Evolutionary conservation across 1,284 basidiomycete genomes (phyloP).

Genomic region (Ceratorhiza oryzae-sativae): DNA sequence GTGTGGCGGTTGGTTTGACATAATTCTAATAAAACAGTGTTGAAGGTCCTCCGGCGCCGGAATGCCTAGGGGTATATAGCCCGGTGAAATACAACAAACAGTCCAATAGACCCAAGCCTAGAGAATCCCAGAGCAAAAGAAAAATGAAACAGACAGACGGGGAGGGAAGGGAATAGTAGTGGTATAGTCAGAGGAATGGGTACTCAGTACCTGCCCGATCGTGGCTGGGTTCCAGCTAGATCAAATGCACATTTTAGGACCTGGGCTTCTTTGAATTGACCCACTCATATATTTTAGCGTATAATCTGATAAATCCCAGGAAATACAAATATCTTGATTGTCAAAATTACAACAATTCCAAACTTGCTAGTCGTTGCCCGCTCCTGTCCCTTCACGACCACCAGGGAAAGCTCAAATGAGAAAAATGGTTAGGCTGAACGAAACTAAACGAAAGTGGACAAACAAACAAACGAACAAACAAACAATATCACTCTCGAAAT

Average conservation of each 20-base stretch:
- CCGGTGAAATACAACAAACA: slow-evolving; percentile 22
- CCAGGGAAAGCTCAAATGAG: background rate
- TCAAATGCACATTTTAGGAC: slow-evolving; percentile 16
- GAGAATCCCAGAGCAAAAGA: background rate
- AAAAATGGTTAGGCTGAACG: background rate
- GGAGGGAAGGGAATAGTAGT: background rate
- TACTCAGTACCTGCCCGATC: slow-evolving; percentile 28
- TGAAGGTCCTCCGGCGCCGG: background rate
- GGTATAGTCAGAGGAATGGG: slow-evolving; percentile 11
- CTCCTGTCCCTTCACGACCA: slow-evolving; percentile 2
- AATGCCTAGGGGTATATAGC: slow-evolving; percentile 3
- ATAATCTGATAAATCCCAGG: background rate
- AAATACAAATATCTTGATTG: slow-evolving; percentile 15
- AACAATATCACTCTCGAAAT: background rate
- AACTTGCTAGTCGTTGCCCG: background rate
- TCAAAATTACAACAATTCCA: slow-evolving; percentile 25
- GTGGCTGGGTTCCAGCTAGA: slow-evolving; percentile 34
- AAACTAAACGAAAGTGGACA: background rate
- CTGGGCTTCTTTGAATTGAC: slow-evolving; percentile 18
- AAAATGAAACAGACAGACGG: background rate
- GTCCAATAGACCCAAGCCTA: slow-evolving; percentile 16
- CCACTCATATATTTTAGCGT: background rate
- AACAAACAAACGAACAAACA: background rate
- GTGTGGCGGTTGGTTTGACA: slow-evolving; percentile 35
- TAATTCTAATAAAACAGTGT: slow-evolving; percentile 17